Evolutionary conservation across 345 rosid genomes (phyloP).

Genomic region (Gossypium turneri): DNA sequence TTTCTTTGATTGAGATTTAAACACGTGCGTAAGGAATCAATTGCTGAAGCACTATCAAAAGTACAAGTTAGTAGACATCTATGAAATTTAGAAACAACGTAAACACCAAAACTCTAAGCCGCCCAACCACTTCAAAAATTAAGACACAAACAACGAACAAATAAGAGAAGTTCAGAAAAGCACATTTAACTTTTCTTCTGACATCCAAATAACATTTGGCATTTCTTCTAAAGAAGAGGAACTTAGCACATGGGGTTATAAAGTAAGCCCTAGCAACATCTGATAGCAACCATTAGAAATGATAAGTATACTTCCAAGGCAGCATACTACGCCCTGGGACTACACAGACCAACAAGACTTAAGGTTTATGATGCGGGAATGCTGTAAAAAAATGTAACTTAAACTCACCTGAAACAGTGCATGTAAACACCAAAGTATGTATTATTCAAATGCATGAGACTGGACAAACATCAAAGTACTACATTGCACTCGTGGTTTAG

Average conservation of each 20-base stretch:
- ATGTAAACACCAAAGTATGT: background rate
- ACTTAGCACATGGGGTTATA: background rate
- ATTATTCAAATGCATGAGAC: background rate
- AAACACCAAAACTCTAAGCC: conserved; percentile 6
- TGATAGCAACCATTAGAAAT: background rate
- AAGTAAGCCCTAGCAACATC: background rate
- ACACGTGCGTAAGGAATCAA: background rate
- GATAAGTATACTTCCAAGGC: background rate
- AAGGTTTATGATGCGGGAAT: background rate
- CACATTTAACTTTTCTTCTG: background rate
- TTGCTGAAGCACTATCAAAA: too few relatives aligned
- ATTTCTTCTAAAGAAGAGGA: conserved; percentile 2
- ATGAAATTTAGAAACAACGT: background rate
- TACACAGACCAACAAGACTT: conserved; percentile 6
- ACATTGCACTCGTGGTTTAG: background rate
- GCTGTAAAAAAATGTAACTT: background rate
- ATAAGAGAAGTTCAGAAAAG: background rate
- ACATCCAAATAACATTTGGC: background rate
- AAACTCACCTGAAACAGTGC: background rate
- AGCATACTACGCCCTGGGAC: background rate
- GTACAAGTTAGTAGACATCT: too few relatives aligned
- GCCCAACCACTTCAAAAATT: conserved; percentile 1
- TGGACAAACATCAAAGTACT: background rate
- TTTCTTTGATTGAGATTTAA: background rate
- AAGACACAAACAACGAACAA: background rate